These are phyloP conservation scores for Otatea glauca DNA, from an alignment of 176 grass and related monocot genomes.

Conservation along the genomic window DNA sequence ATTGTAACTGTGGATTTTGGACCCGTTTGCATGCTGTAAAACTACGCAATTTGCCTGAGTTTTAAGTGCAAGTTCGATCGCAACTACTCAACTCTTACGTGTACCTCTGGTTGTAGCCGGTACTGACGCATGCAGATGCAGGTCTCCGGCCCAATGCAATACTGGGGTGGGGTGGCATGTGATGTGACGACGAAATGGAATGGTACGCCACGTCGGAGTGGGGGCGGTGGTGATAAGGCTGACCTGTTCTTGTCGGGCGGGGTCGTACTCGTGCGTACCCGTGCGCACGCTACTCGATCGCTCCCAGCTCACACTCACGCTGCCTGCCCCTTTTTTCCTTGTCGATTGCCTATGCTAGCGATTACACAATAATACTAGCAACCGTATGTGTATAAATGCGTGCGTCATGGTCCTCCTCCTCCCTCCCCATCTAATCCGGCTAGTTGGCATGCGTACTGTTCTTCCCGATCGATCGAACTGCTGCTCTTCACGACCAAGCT, in stretches of 20 bases:
- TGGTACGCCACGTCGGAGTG: constrained; percentile 53
- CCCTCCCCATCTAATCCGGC: no score
- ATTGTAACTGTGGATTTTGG: constrained; percentile 35
- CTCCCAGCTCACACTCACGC: neutral
- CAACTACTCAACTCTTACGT: neutral
- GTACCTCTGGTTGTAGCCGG: neutral
- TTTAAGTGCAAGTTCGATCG: neutral
- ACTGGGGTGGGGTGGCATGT: constrained; percentile 37
- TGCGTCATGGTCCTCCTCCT: no score
- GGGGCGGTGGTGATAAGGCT: constrained; percentile 47
- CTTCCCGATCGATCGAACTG: neutral
- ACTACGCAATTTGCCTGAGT: constrained; percentile 45
- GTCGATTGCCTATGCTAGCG: neutral
- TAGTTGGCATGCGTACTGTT: neutral
- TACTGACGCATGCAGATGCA: neutral
- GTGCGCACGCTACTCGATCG: no score
- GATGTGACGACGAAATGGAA: constrained; percentile 17
- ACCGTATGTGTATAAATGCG: neutral
- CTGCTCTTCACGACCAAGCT: neutral
- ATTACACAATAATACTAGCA: neutral
- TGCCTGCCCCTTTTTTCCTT: neutral
- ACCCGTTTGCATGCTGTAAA: constrained; percentile 54
- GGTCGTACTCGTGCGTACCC: neutral
- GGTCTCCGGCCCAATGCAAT: constrained; percentile 18
- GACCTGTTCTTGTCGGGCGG: constrained; percentile 36